Conservation (phyloP, 192 early-diverging fungal genomes). For the Coemansia sp. region DNA sequence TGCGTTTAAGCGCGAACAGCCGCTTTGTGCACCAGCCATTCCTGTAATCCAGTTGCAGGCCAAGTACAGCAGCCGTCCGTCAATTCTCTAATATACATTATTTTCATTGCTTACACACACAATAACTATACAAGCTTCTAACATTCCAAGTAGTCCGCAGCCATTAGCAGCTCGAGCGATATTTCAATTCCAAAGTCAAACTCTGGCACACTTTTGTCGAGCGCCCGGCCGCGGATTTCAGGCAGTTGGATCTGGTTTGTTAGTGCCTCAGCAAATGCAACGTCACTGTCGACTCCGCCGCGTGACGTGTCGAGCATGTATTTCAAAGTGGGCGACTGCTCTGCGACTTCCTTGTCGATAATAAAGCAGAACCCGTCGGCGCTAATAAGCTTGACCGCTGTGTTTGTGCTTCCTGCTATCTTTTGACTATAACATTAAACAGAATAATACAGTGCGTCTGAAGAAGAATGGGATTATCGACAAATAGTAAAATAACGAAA, state of each 20-base stretch:
- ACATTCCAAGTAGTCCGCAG: constrained; percentile 94
- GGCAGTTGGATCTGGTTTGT: constrained; percentile 85
- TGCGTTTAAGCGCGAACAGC: constrained; percentile 9
- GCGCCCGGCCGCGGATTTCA: constrained; percentile 88
- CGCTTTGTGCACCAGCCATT: constrained; percentile 1
- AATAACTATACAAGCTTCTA: constrained; percentile 24
- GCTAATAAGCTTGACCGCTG: constrained; percentile 62
- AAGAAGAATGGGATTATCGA: neutral
- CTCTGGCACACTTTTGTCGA: constrained; percentile 95
- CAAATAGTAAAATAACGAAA: neutral
- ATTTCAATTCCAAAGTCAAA: constrained; percentile 88
- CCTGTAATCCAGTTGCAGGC: neutral
- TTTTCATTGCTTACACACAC: no score
- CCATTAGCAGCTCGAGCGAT: constrained; percentile 89
- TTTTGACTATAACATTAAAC: neutral
- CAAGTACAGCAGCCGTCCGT: neutral
- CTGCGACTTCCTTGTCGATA: constrained; percentile 82
- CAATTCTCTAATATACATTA: neutral
- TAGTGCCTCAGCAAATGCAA: constrained; percentile 84
- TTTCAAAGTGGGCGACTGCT: constrained; percentile 89
- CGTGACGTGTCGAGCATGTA: constrained; percentile 91
- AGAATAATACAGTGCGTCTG: neutral
- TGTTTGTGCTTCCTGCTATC: neutral
- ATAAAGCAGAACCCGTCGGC: constrained; percentile 70
- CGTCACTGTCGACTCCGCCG: constrained; percentile 6